Evolutionary conservation across 1,284 basidiomycete species (phyloP), one percentile per base, ranked within the genome.

Genomic region (Sanghuangporus baumii): DNA sequence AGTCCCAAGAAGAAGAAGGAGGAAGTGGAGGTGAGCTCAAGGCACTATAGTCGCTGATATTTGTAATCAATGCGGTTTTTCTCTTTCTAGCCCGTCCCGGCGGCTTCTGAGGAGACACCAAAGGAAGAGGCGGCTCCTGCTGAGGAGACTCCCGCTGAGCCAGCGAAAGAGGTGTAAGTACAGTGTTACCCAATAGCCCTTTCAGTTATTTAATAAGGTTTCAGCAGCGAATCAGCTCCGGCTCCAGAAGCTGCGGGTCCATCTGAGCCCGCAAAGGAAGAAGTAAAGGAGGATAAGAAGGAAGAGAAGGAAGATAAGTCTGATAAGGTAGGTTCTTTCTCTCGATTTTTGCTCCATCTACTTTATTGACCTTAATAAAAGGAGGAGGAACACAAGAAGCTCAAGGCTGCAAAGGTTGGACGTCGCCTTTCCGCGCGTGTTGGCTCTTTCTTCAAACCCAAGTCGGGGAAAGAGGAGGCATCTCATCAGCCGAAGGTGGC

Each of bases 401-500:
- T 72, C 66, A 77, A 81, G 73, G 72, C 74, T 31, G 72, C 74
- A 63, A 92, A 91, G 74, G 84, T 91, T 66, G 76, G 82, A 63
- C 89, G 90, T 66, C 89, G 91, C 66, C 76, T 93, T 66, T 93
- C 91, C 51, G 81, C 86, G 37, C 89, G 89, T 37, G 85, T 93
- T 38, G 81, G 81, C 60, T 87, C 88, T 63, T 81, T 92, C 75
- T 92, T 94, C 82, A 92, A 88, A 79, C 71, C 84, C 67, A 91
- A 86, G 81, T 80, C 84, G 70, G 74, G 74, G 69, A 89, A 85
- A 75, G 72, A 80, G 43, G 89, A 90, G 73, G 80, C 85, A 56
- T 73, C 82, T 51, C 75, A 88, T 7, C 88, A 90, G 59, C 82
- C 93, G 62, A 93, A 93, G 80, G 91, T 94, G 64, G 91, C 92